Evolutionary conservation across 306 rosid genomes (phyloP).

Genomic region (Vicia villosa): DNA sequence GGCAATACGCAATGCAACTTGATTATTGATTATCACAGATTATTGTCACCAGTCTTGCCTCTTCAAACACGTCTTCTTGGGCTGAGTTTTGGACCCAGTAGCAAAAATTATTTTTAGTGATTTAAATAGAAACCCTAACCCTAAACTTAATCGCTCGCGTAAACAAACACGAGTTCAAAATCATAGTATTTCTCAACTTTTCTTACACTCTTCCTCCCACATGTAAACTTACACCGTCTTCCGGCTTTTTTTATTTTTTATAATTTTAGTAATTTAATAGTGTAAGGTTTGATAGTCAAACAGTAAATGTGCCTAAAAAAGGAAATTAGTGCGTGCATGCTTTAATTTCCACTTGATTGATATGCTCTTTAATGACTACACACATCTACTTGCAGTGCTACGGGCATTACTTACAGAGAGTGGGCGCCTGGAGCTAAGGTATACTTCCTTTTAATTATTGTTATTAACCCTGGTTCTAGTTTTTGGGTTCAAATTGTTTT

Average conservation of each 20-base stretch:
- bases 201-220: not conserved
- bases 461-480: not conserved
- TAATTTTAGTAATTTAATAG: not conserved
- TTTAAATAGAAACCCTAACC: too few relatives aligned
- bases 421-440: conserved; percentile 99
- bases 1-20: too few relatives aligned
- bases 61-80: too few relatives aligned
- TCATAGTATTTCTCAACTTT: not conserved
- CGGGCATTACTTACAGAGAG: conserved; percentile 91
- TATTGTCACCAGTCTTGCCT: too few relatives aligned
- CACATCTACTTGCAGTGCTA: conserved; percentile 61
- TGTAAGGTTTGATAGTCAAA: not conserved
- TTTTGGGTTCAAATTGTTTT: conserved; percentile 15
- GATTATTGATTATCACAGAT: too few relatives aligned
- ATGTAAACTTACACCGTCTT: not conserved
- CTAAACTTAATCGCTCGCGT: too few relatives aligned
- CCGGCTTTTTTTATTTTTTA: not conserved
- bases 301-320: conserved; percentile 14
- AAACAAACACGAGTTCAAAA: too few relatives aligned
- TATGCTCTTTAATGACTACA: conserved; percentile 30
- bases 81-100: too few relatives aligned
- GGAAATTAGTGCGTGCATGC: not conserved
- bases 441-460: conserved; percentile 33
- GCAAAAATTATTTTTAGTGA: too few relatives aligned
- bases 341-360: conserved; percentile 19